Percentiles rank a stretch among this genome's conserved stretches.
Evolutionary conservation across 2,329 filamentous ascomycete species (phyloP).

Genomic region (Claviceps monticola): DNA sequence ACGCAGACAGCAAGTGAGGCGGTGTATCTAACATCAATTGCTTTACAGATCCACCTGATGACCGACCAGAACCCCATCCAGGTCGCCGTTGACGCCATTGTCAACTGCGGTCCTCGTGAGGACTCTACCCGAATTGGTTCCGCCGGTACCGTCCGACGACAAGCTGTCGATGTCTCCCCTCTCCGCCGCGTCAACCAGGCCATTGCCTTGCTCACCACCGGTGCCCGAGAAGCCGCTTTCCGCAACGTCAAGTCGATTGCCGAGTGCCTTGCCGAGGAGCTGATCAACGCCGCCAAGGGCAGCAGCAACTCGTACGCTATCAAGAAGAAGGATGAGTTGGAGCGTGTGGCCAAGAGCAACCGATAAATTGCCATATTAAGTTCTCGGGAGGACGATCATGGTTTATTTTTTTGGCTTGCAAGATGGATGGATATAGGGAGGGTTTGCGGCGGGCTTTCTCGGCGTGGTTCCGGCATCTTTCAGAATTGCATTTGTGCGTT

Average conservation of each 20-base stretch:
- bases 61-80: slow-evolving; percentile 99
- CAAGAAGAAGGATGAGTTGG: slow-evolving; percentile 99
- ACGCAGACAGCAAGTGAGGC: neutral
- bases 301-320: slow-evolving; percentile 99
- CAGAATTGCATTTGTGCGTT: slow-evolving; percentile 34
- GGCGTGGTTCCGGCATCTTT: slow-evolving; percentile 32
- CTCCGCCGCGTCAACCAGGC: slow-evolving; percentile 99
- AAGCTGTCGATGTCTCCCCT: slow-evolving; percentile 99
- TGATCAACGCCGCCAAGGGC: slow-evolving; percentile 99
- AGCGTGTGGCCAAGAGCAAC: slow-evolving; percentile 99
- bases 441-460: slow-evolving; percentile 26
- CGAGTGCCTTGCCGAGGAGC: slow-evolving; percentile 98
- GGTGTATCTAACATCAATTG: slow-evolving; percentile 14
- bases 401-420: neutral
- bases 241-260: slow-evolving; percentile 99
- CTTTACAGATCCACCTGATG: slow-evolving; percentile 89
- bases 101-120: slow-evolving; percentile 99
- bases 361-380: slow-evolving; percentile 56
- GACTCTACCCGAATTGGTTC: slow-evolving; percentile 99
- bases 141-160: slow-evolving; percentile 97
- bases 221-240: slow-evolving; percentile 97
- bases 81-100: slow-evolving; percentile 96
- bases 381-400: slow-evolving; percentile 1
- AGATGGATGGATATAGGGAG: slow-evolving; percentile 7
- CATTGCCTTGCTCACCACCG: slow-evolving; percentile 96